These are phyloP conservation scores for Peribolospora baueri DNA, from an alignment of 768 basidiomycete genomes.

Conservation along the genomic window DNA sequence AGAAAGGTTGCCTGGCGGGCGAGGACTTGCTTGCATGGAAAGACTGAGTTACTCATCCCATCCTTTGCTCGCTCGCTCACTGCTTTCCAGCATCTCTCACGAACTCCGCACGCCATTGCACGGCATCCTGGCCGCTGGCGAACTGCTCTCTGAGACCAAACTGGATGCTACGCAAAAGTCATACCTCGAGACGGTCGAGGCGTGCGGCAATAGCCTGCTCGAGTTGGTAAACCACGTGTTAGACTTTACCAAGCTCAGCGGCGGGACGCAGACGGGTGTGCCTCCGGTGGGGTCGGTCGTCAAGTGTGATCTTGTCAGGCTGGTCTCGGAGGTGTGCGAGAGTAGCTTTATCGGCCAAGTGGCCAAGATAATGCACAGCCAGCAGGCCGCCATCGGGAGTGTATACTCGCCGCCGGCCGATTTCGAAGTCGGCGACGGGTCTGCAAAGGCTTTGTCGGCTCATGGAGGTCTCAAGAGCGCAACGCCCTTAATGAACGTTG, in stretches of 20 bases:
- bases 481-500: no score
- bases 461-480: no score
- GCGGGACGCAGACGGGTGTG: conserved; percentile 19
- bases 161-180: conserved; percentile 58
- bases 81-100: conserved; percentile 10
- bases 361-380: conserved; percentile 34
- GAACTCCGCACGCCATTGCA: conserved; percentile 48
- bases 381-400: conserved; percentile 46
- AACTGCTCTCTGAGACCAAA: conserved; percentile 62
- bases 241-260: conserved; percentile 84
- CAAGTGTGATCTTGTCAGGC: conserved; percentile 12
- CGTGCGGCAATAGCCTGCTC: conserved; percentile 80
- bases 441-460: no score
- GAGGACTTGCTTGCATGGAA: not conserved
- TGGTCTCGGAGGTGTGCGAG: conserved; percentile 32
- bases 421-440: no score
- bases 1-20: not conserved
- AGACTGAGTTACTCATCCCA: not conserved
- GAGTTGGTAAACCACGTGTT: conserved; percentile 93
- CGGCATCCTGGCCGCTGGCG: conserved; percentile 77
- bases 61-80: not conserved
- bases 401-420: conserved; percentile 55
- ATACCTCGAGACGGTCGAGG: conserved; percentile 77
- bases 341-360: conserved; percentile 84
- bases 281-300: not conserved